These are phyloP conservation scores for Lachnellula suecica DNA, from an alignment of 2,329 filamentous ascomycete species.

Conservation along the genomic window DNA sequence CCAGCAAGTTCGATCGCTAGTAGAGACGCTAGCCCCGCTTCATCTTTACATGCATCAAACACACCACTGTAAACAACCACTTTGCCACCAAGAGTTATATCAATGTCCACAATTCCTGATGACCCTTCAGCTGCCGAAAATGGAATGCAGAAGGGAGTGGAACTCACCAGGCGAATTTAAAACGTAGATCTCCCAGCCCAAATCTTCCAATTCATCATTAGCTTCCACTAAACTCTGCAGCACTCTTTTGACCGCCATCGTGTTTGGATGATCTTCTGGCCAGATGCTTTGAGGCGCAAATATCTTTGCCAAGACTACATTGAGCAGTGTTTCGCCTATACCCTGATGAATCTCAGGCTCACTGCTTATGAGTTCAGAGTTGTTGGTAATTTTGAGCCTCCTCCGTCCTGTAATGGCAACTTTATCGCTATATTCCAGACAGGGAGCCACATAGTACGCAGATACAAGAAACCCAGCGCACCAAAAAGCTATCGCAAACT, in stretches of 20 bases:
- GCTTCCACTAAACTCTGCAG: not conserved
- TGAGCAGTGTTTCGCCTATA: not conserved
- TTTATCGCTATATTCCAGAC: not conserved
- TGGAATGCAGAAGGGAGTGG: not conserved
- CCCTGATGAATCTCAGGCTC: not conserved
- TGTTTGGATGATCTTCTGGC: not conserved
- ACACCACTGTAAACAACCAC: not conserved
- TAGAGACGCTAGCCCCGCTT: not conserved
- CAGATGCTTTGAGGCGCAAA: not conserved
- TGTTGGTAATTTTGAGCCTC: not conserved
- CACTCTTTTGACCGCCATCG: not conserved
- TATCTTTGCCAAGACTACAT: not conserved
- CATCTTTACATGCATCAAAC: not conserved
- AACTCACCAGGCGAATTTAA: not conserved
- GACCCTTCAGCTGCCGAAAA: not conserved
- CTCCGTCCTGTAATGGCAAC: not conserved
- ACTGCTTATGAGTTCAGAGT: not conserved
- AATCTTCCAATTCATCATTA: not conserved
- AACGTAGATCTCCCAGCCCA: not conserved
- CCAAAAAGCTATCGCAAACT: not conserved
- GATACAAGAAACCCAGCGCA: not conserved
- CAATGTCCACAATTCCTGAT: too few species aligned
- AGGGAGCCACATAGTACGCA: not conserved
- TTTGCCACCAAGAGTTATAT: not conserved
- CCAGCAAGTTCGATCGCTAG: not conserved